Evolutionary conservation across 768 basidiomycete species (phyloP).

Genomic region (Tricholoma furcatifolium): DNA sequence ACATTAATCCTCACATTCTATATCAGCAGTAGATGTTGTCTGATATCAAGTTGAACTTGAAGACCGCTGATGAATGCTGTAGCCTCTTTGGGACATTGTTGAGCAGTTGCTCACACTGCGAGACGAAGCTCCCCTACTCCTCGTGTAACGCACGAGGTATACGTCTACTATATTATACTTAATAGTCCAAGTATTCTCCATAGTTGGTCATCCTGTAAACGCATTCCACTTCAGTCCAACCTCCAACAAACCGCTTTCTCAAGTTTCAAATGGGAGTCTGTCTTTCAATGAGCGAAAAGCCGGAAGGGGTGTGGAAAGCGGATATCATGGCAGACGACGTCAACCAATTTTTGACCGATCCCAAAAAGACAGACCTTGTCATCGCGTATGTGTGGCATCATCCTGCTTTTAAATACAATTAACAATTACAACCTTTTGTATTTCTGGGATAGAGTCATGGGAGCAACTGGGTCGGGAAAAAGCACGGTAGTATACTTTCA

Average conservation of each 20-base stretch:
- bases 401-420: too few relatives aligned
- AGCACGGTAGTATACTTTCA: conserved; percentile 6
- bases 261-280: background rate
- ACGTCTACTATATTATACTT: too few relatives aligned
- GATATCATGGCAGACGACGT: background rate
- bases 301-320: background rate
- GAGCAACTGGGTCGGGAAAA: conserved; percentile 13
- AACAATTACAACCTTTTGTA: background rate
- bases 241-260: background rate
- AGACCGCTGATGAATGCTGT: too few relatives aligned
- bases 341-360: background rate
- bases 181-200: too few relatives aligned
- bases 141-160: background rate
- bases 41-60: too few relatives aligned
- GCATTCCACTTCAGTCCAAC: too few relatives aligned
- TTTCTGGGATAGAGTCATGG: background rate
- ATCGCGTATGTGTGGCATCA: background rate
- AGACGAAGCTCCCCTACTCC: background rate
- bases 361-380: background rate
- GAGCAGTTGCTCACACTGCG: too few relatives aligned
- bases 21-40: too few relatives aligned
- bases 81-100: too few relatives aligned
- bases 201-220: too few relatives aligned
- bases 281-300: background rate
- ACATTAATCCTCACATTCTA: too few relatives aligned